Percentiles rank a stretch among this genome's conserved stretches.
Conservation (phyloP, 1,139 yeast species). For the Tardiomyces depauwii region DNA sequence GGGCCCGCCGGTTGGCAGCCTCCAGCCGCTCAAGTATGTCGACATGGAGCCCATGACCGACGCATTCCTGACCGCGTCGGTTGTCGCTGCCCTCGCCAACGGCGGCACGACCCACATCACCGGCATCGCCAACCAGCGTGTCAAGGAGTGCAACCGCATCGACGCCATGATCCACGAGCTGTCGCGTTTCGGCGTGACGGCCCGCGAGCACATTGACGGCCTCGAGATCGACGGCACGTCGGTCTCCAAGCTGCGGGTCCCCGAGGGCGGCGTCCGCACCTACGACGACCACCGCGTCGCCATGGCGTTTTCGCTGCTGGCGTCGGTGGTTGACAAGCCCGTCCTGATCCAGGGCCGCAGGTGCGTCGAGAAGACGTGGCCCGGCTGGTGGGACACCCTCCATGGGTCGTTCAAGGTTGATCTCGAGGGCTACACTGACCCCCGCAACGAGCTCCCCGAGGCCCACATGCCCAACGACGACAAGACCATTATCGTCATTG, state of each 20-base stretch:
- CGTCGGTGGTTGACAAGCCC: slow-evolving; percentile 40
- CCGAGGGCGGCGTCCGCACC: slow-evolving; percentile 48
- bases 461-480: slow-evolving; percentile 18
- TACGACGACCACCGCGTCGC: slow-evolving; percentile 98
- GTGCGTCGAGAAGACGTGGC: slow-evolving; percentile 98
- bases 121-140: slow-evolving; percentile 97
- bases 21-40: slow-evolving; percentile 60
- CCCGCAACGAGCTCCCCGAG: slow-evolving; percentile 2
- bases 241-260: slow-evolving; percentile 33
- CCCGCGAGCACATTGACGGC: slow-evolving; percentile 85
- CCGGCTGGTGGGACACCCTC: slow-evolving; percentile 98
- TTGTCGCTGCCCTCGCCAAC: slow-evolving; percentile 82
- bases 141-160: slow-evolving; percentile 93
- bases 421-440: slow-evolving; percentile 44
- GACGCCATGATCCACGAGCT: slow-evolving; percentile 87
- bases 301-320: slow-evolving; percentile 86
- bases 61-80: slow-evolving; percentile 93
- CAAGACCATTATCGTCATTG: slow-evolving; percentile 69
- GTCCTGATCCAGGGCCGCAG: slow-evolving; percentile 76
- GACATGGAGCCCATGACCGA: slow-evolving; percentile 99
- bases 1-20: slow-evolving; percentile 65
- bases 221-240: slow-evolving; percentile 62
- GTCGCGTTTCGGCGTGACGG: slow-evolving; percentile 79
- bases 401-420: slow-evolving; percentile 54
- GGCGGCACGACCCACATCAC: slow-evolving; percentile 56